phyloP scores from a whole-genome alignment of 345 rosid genomes.

The Pugionium dolabratum region DNA sequence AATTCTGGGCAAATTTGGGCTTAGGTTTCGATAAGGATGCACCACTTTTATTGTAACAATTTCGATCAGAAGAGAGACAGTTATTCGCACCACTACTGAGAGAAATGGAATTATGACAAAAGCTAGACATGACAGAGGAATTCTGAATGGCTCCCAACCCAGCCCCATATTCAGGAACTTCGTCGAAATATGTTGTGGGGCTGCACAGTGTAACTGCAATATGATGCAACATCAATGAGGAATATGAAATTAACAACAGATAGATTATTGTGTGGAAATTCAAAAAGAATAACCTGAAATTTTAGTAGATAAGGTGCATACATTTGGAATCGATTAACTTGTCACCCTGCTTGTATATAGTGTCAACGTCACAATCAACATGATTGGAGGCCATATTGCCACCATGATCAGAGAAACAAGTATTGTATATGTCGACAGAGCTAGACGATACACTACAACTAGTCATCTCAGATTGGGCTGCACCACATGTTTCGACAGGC shows the following conservation, averaged over 20 bases:
- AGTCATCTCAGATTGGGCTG: slow-evolving; percentile 47
- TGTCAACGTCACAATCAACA: slow-evolving; percentile 32
- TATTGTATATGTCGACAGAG: slow-evolving; percentile 44
- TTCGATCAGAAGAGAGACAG: slow-evolving; percentile 37
- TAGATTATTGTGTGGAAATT: not conserved
- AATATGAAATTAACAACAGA: slow-evolving; percentile 16
- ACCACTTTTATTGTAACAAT: slow-evolving; percentile 40
- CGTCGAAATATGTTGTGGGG: slow-evolving; percentile 31
- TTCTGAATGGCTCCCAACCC: slow-evolving; percentile 30
- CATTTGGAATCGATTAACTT: slow-evolving; percentile 42
- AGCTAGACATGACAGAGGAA: slow-evolving; percentile 38
- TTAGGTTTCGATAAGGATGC: slow-evolving; percentile 21
- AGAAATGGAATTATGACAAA: slow-evolving; percentile 45
- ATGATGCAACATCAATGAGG: slow-evolving; percentile 36
- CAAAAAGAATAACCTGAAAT: not conserved
- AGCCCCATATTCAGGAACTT: slow-evolving; percentile 31
- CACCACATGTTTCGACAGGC: slow-evolving; percentile 39
- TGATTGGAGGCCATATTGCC: slow-evolving; percentile 35
- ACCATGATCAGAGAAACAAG: slow-evolving; percentile 34
- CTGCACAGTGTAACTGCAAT: slow-evolving; percentile 48
- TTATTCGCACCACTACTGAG: slow-evolving; percentile 41
- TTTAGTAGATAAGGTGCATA: slow-evolving; percentile 38
- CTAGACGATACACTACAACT: slow-evolving; percentile 51
- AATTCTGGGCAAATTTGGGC: slow-evolving; percentile 32
- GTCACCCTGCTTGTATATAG: slow-evolving; percentile 31